Evolutionary conservation across 2,329 filamentous ascomycete genomes (phyloP).

Genomic region (Botrytis medusae): DNA sequence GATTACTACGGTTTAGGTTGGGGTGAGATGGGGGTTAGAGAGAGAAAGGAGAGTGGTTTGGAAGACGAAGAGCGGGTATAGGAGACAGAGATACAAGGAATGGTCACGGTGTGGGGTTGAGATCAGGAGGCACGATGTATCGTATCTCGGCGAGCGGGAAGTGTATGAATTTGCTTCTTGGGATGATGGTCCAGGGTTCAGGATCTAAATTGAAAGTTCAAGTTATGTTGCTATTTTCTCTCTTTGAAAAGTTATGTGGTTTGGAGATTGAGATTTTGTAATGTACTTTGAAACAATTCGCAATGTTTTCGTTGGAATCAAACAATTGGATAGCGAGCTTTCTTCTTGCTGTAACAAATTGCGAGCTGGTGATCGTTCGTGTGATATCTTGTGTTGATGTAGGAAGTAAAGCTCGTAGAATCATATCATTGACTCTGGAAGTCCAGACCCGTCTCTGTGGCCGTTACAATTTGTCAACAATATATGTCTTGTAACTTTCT

Average conservation of each 20-base stretch:
- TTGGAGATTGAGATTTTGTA: neutral
- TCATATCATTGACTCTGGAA: neutral
- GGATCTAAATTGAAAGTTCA: neutral
- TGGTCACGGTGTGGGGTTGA: neutral
- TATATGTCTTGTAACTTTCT: neutral
- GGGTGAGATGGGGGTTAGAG: neutral
- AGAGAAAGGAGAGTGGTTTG: neutral
- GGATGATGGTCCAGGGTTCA: neutral
- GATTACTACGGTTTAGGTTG: constrained; percentile 9
- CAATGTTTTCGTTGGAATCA: neutral
- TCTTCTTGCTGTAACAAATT: rapidly evolving
- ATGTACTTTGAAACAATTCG: neutral
- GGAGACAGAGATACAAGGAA: too few species aligned
- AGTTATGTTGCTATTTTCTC: neutral
- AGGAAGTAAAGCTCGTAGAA: neutral
- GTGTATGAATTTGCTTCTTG: neutral
- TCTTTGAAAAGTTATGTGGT: neutral
- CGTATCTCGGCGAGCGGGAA: neutral
- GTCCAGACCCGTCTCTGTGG: neutral
- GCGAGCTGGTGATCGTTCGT: neutral
- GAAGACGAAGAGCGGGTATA: neutral
- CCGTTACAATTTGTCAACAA: neutral
- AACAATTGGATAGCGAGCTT: rapidly evolving
- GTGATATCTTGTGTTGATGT: neutral
- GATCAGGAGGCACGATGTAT: neutral